Conservation (phyloP, 441 rosid species). For the Lagerstroemia fauriei region DNA sequence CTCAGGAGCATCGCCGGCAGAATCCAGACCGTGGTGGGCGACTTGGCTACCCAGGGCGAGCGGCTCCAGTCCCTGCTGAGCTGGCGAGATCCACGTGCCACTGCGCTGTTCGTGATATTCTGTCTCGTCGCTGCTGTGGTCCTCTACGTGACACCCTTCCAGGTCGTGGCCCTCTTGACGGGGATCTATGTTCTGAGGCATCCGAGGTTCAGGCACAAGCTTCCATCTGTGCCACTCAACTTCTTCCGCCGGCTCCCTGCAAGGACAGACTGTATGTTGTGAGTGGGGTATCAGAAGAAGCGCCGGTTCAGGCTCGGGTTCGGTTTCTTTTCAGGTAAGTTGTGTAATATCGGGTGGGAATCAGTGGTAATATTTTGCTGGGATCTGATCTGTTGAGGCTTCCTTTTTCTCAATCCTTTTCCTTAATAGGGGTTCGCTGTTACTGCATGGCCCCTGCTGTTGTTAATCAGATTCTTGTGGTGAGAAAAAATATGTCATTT, state of each 20-base stretch:
- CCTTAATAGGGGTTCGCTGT: not conserved
- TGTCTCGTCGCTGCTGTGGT: slow-evolving; percentile 79
- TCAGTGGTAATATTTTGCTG: not conserved
- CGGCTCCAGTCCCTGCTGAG: slow-evolving; percentile 84
- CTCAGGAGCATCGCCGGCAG: slow-evolving; percentile 87
- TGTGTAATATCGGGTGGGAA: slow-evolving; percentile 1
- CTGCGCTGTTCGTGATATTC: slow-evolving; percentile 74
- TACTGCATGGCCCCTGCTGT: not conserved
- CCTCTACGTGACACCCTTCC: slow-evolving; percentile 85
- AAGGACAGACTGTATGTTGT: slow-evolving; percentile 91
- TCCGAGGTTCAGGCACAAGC: slow-evolving; percentile 86
- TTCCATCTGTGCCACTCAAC: slow-evolving; percentile 88
- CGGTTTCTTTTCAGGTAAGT: not conserved
- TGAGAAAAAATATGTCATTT: not conserved
- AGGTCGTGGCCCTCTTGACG: slow-evolving; percentile 65
- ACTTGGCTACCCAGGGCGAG: slow-evolving; percentile 94
- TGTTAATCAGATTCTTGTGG: not conserved
- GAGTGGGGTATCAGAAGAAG: slow-evolving; percentile 14
- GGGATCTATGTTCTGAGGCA: slow-evolving; percentile 86
- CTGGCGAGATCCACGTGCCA: slow-evolving; percentile 97
- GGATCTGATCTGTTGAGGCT: not conserved
- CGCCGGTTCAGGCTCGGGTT: not conserved
- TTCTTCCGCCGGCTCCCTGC: slow-evolving; percentile 97
- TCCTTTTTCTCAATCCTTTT: not conserved
- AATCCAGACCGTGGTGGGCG: slow-evolving; percentile 91